Evolutionary conservation across 2,329 filamentous ascomycete species (phyloP).

Genomic region (Macroventuria anomochaeta): DNA sequence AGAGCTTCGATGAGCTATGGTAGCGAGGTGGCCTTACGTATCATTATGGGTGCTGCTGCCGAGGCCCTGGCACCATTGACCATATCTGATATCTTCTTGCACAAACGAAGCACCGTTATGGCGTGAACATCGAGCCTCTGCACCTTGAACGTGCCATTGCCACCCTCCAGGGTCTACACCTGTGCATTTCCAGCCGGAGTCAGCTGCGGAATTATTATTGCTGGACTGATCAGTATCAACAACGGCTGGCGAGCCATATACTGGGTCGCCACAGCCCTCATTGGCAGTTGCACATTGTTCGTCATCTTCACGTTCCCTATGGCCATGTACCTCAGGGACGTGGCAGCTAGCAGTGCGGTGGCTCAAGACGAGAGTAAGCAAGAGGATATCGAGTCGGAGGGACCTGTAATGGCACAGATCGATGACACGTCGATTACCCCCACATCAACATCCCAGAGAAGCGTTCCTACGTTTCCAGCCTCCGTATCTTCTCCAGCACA

Average conservation of each 20-base stretch:
- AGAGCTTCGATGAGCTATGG: conserved; percentile 62
- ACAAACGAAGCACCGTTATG: conserved; percentile 66
- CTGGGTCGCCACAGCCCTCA: conserved; percentile 58
- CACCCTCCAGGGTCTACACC: conserved; percentile 24
- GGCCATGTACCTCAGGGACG: conserved; percentile 53
- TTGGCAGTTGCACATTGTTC: conserved; percentile 57
- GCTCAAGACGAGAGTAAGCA: background rate
- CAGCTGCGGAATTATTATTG: conserved; percentile 39
- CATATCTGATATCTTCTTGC: conserved; percentile 68
- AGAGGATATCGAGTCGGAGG: background rate
- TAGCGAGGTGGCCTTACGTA: conserved; percentile 67
- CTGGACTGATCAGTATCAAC: conserved; percentile 57
- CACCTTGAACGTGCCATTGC: conserved; percentile 1
- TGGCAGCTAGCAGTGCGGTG: background rate
- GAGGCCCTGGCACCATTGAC: conserved; percentile 67
- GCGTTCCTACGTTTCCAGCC: background rate
- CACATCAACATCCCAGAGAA: background rate
- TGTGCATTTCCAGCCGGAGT: conserved; percentile 35
- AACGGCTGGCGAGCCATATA: conserved; percentile 61
- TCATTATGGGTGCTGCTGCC: conserved; percentile 65
- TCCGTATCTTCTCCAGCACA: conserved; percentile 21
- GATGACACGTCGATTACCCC: background rate
- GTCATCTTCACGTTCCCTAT: conserved; percentile 63
- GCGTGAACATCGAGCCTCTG: background rate
- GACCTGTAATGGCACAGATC: background rate